Base-by-base conservation (phyloP, 2,329 filamentous ascomycete genomes). In the Fusarium udum region DNA sequence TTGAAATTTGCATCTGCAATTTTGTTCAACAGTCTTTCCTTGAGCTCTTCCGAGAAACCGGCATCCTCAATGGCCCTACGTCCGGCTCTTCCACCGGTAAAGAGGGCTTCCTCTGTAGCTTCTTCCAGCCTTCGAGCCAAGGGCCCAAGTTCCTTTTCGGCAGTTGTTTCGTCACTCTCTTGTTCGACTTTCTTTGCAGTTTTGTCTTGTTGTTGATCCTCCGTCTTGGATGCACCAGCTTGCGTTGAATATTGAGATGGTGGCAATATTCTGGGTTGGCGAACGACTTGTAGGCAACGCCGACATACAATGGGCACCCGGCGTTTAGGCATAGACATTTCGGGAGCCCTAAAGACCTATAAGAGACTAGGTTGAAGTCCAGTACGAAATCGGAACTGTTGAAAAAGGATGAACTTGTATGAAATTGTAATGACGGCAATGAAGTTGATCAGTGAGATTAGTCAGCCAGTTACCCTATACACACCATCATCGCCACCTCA, bases 11-110 rank as follows among this genome's bases (percentile, higher is more conserved):
- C 86, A 49, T 86, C 83, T 61, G 88, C 84, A 13, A 92, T 84
- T 76, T 87, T 91, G 60, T 85, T 83, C 14, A 91, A 80, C 1
- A 92, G 83, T 62, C 84, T 86, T 61, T 86, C 83, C 73, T 91
- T 92, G 34, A 92, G 83, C 74, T 91, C 89, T 12, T 89, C 87
- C 39, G 88, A 89, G 81, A 92, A 92, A 11, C 89, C 89, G 13
- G 89, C 88, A 66, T 92, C 88, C 75, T 90, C 85, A 28, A 92
- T 81, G 10, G 90, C 88, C 32, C 85, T 87, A 46, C 85, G 85
- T n/a, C 90, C 89, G 18, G 89, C 86, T 63, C 84, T 83, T n/a
- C 90, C 89, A 37, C 89, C 89, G 4, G 86, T 87, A 34, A 89
- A 77, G 2, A 92, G 82, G 4, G 86, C 88, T 60, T 92, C 89